These are phyloP conservation scores for Lichtheimia corymbifera DNA, from an alignment of 371 early-diverging fungal genomes.

Conservation along the genomic window DNA sequence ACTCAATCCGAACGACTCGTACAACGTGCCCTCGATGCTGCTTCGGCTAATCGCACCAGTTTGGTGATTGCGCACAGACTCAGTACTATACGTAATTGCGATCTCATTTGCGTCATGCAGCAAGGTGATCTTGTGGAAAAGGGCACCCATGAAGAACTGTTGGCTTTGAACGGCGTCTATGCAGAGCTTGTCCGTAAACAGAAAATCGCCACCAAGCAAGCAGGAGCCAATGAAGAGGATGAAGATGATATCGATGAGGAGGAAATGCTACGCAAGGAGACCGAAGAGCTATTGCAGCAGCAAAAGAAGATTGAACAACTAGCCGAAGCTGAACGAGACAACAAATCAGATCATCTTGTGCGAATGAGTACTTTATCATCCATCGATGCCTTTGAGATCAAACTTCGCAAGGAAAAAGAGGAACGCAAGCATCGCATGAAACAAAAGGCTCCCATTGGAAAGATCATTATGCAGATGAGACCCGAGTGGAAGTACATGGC, in stretches of 20 bases:
- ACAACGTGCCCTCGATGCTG: conserved; percentile 76
- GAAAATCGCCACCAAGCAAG: conserved; percentile 39
- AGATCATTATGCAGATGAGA: conserved; percentile 34
- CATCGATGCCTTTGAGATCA: conserved; percentile 37
- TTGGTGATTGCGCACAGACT: conserved; percentile 89
- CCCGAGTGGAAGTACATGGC: conserved; percentile 36
- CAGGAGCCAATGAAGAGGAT: conserved; percentile 17
- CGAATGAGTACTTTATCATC: conserved; percentile 19
- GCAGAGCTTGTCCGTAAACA: conserved; percentile 54
- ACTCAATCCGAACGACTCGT: conserved; percentile 81
- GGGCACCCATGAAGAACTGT: conserved; percentile 66
- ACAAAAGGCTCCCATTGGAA: conserved; percentile 45
- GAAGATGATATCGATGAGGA: conserved; percentile 17
- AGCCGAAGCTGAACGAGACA: conserved; percentile 6
- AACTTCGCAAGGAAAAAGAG: conserved; percentile 39
- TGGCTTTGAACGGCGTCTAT: conserved; percentile 50
- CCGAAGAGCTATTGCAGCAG: conserved; percentile 12
- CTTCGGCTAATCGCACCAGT: conserved; percentile 75
- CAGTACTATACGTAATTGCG: conserved; percentile 75
- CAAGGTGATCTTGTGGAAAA: conserved; percentile 69
- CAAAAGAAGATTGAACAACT: conserved; percentile 16
- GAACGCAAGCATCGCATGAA: conserved; percentile 36
- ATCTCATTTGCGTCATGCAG: conserved; percentile 77
- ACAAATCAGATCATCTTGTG: conserved; percentile 15
- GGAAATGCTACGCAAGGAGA: conserved; percentile 19